Evolutionary conservation across 2,329 filamentous ascomycete genomes (phyloP).

Genomic region (Talaromyces sp.): DNA sequence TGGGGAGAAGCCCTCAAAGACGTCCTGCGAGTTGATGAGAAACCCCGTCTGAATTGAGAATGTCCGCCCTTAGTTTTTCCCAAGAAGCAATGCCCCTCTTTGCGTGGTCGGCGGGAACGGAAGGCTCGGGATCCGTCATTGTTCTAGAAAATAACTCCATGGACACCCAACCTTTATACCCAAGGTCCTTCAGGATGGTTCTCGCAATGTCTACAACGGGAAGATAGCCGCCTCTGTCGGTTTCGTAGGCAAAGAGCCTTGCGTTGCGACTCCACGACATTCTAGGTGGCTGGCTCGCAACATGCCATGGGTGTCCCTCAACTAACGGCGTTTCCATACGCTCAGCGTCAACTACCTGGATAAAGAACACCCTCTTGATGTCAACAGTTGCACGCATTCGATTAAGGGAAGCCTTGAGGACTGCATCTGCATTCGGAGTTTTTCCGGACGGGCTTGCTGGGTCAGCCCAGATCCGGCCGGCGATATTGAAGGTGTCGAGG

Average conservation of each 20-base stretch:
- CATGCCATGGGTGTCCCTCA: constrained; percentile 58
- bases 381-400: constrained; percentile 57
- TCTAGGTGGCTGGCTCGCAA: constrained; percentile 56
- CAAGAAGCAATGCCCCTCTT: constrained; percentile 51
- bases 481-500: constrained; percentile 75
- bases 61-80: constrained; percentile 40
- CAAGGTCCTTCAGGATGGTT: constrained; percentile 60
- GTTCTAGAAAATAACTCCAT: constrained; percentile 66
- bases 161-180: constrained; percentile 67
- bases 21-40: background rate
- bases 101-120: constrained; percentile 57
- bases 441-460: constrained; percentile 51
- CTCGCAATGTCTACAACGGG: constrained; percentile 62
- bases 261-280: constrained; percentile 80
- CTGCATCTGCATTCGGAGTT: constrained; percentile 38
- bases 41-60: background rate
- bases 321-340: constrained; percentile 57
- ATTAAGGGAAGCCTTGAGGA: constrained; percentile 56
- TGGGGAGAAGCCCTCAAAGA: background rate
- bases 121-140: constrained; percentile 53
- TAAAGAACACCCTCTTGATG: constrained; percentile 65
- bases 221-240: constrained; percentile 62
- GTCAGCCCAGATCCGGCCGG: constrained; percentile 68
- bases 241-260: constrained; percentile 64
- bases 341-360: constrained; percentile 74